Base-by-base conservation (phyloP, 805 yeast genomes). In the Candida morakotiae region DNA sequence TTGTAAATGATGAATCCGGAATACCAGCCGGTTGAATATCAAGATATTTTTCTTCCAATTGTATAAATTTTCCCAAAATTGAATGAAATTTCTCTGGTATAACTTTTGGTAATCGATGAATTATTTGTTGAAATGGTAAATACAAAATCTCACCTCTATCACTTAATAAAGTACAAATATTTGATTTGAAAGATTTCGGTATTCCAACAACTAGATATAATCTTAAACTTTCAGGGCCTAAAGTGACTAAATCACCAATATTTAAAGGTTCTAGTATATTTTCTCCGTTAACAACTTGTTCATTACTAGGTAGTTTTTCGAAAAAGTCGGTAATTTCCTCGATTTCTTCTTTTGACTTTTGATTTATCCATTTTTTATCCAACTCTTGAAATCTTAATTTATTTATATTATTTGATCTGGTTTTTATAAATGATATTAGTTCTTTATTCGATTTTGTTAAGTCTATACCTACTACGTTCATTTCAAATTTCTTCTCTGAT, bases 191-290 rank as follows among this genome's bases (percentile, higher is more conserved):
- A 4, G 61, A 52, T 4, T 51, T 45, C 0, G 89, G 89, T 18
- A 75, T 55, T 18, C 67, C 73, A 1, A 71, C 78, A 23, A 83
- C 69, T 34, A 81, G 72, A 19, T 75, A 72, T 14, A 81, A 58
- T 34, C 69, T 71, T 3, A 71, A 60, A 26, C 66, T 67, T 34
- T 70, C 64, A 1, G 62, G 56, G 10, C 64, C 60, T 13, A 81
- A 51, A 13, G 78, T 73, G 3, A 81, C 87, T 32, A 81, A 60
- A 54, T 83, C 89, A 31, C 91, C 89, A 3, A 78, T 60, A 6
- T 62, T 11, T 9, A 34, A 18, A n/a, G 38, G 38, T 7, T 27
- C 19, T 4, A 23, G 11, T 15, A 34, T 34, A 3, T 21, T 10
- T 3, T n/a, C 14, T 3, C 38, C 38, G 22, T 22, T 34, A 3